Base-by-base conservation (phyloP, 441 rosid genomes). In the Erysimum cheiri region DNA sequence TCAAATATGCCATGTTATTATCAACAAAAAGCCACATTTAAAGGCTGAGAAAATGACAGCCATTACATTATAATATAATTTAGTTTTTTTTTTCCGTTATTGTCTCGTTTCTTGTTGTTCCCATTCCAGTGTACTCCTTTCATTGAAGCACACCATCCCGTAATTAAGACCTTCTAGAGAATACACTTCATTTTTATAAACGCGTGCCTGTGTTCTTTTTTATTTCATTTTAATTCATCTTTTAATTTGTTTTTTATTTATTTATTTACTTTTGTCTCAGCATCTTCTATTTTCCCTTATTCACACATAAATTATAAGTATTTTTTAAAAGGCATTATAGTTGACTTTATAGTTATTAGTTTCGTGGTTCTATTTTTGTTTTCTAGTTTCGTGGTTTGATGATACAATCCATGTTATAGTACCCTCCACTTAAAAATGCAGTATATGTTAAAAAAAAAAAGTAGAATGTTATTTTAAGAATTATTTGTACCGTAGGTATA, bases 1-100 rank as follows among this genome's bases (percentile, higher is more conserved):
- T 62, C 70, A 56, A 75, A 75, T 67, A 62, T 69, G 78, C 70
- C 70, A 41, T 56, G 78, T 75, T 46, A 75, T 63, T 75, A 69
- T 75, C 74, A 75, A 62, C 70, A 48, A 75, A 74, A 75, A 75
- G 78, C 74, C 78, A 69, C 74, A 75, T 75, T 69, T 69, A 75
- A 75, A 75, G 78, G 74, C 74, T 31, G 26, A 47, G 78, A 75
- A 54, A 75, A 75, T 56, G 78, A 75, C 66, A 75, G 29, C 78
- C 78, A 75, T 56, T 62, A 69, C 74, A 75, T 55, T 75, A 74
- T 67, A 62, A 62, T 61, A 68, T 17, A 36, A 6, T 60, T 52
- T 59, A 1, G 22, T 19, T 19, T 19, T 4, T 32, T 46, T 14
- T 2, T 6, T 13, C n/a, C 50, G 26, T 60, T 67, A 47, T 53